These are phyloP conservation scores for Rhamnella rubrinervis DNA, from an alignment of 331 rosid genomes.

Conservation along the genomic window DNA sequence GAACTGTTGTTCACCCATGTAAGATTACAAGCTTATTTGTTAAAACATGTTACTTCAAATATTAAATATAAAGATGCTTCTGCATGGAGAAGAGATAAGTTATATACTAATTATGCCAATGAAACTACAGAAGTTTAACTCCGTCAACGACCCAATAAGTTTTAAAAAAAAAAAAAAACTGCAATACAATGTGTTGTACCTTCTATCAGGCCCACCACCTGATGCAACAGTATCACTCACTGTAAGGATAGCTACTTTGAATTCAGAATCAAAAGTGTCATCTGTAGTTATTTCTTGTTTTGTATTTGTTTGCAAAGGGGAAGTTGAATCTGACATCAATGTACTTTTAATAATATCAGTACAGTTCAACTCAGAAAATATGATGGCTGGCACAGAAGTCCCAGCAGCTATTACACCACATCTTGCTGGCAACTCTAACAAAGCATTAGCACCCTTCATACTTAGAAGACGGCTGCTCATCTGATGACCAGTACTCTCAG, in stretches of 20 bases:
- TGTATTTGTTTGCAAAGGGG: conserved; percentile 25
- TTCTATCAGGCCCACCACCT: conserved; percentile 90
- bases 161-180: not conserved
- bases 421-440: conserved; percentile 77
- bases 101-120: not conserved
- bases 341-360: conserved; percentile 22
- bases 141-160: not conserved
- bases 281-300: conserved; percentile 32
- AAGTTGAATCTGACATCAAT: conserved; percentile 27
- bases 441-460: conserved; percentile 89
- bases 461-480: conserved; percentile 81
- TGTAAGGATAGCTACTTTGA: conserved; percentile 78
- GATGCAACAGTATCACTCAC: conserved; percentile 92
- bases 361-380: conserved; percentile 60
- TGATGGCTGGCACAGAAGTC: conserved; percentile 27
- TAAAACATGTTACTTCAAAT: too few relatives aligned
- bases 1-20: too few relatives aligned
- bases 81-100: too few relatives aligned
- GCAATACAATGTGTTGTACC: conserved; percentile 42
- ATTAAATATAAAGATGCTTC: too few relatives aligned
- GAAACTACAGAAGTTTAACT: not conserved
- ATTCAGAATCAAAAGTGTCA: conserved; percentile 35
- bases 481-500: conserved; percentile 90
- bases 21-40: too few relatives aligned
- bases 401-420: conserved; percentile 36